Evolutionary conservation across 805 yeast species (phyloP), one percentile per base, ranked within the genome.

Genomic region (Starmerella geochares): DNA sequence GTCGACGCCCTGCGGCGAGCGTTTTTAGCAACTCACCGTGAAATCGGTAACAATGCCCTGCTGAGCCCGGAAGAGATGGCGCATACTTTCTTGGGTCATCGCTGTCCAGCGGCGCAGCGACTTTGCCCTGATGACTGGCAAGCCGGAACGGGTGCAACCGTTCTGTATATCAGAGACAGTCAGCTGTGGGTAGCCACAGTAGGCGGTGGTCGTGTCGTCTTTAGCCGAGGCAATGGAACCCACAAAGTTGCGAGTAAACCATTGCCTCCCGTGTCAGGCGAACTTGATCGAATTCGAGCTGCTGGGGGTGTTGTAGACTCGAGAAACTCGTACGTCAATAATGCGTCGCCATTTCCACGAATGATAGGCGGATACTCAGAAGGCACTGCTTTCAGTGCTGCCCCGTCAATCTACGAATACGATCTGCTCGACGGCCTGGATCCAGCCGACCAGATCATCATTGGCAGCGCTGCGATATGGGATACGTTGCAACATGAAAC

Each of bases 301-400:
- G 78, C 94, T 21, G 97, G 97, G 47, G 97, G 97, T 1, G 83
- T 76, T 63, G 95, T 92, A 10, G 78, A 85, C 9, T 82, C 84
- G 17, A 83, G 82, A 59, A 95, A 90, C 48, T 80, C 82, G 54
- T 73, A 87, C 40, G 95, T 90, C 64, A 94, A 94, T 36, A 25
- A 23, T 8, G 80, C 78, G 25, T 74, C 86, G 14, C 81, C 79
- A 44, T 84, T 87, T 44, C 85, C 96, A 1, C 76, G 97, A 58
- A 94, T 95, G 28, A 88, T 86, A 47, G 99, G 99, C 0, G 88
- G 83, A 62, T 82, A 83, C 64, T 83, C 83, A 56, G 73, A 82
- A 55, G 72, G 87, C 39, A 96, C 96, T 1, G 95, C 86, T 62
- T 78, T 90, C 24, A 86, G 83, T 61, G 83, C 95, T 0, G 86